Percentiles rank a stretch among this genome's conserved stretches.
Conservation (phyloP, 2,329 filamentous ascomycete genomes). For the Colletotrichum sp. region DNA sequence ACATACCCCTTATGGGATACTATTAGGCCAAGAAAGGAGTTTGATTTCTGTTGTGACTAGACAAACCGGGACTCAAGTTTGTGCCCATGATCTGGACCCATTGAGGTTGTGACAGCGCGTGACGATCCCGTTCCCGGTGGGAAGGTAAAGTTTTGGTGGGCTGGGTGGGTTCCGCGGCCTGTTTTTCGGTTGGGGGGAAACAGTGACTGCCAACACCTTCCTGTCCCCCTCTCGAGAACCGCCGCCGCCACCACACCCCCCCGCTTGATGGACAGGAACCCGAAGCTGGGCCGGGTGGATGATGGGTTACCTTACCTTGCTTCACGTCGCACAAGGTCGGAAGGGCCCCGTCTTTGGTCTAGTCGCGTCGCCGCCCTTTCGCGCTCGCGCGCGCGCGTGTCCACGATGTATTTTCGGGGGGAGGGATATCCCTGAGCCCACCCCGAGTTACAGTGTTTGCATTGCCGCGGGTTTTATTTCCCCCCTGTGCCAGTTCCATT, state of each 20-base stretch:
- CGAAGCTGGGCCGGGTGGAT: not conserved
- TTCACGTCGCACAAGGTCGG: not conserved
- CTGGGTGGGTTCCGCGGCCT: not conserved
- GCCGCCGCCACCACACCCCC: not conserved
- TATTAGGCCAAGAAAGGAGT: conserved; percentile 18
- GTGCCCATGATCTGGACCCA: not conserved
- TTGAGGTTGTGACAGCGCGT: not conserved
- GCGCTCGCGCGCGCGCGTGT: not conserved
- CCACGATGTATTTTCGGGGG: not conserved
- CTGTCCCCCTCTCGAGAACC: not conserved
- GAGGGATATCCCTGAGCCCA: not conserved
- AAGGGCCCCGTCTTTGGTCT: not conserved
- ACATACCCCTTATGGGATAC: conserved; percentile 12
- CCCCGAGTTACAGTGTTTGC: not conserved
- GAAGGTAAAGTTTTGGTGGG: not conserved
- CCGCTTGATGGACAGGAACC: conserved; percentile 9
- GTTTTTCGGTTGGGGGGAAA: not conserved
- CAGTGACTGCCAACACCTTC: not conserved
- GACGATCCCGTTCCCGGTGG: not conserved
- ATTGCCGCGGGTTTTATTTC: not conserved
- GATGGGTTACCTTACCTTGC: not conserved
- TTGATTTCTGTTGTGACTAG: not conserved
- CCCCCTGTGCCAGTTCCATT: not conserved
- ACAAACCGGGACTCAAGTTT: not conserved
- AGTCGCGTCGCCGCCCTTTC: not conserved